Conservation (phyloP, 2,329 filamentous ascomycete genomes). For the Xylaria digitata region DNA sequence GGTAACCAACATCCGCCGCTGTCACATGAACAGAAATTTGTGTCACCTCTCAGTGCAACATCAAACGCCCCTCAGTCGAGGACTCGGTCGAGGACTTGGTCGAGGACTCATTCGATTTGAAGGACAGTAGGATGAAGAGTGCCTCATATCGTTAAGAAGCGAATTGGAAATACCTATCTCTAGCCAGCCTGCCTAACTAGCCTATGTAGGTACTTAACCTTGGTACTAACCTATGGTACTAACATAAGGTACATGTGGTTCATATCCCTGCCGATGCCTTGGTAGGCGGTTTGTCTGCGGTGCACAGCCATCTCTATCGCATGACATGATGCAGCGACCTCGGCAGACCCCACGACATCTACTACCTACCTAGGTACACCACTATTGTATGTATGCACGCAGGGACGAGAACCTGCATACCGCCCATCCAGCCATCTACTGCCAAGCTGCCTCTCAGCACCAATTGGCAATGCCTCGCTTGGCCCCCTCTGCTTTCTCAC, state of each 20-base stretch:
- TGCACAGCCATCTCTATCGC: slow-evolving; percentile 28
- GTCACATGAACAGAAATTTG: slow-evolving; percentile 18
- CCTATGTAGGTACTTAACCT: no score
- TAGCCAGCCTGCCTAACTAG: neutral
- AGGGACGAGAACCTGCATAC: slow-evolving; percentile 20
- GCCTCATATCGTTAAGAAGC: slow-evolving; percentile 5
- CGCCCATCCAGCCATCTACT: neutral
- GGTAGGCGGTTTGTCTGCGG: neutral
- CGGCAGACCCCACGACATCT: slow-evolving; percentile 33
- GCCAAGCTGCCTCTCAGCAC: slow-evolving; percentile 27
- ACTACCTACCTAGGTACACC: no score
- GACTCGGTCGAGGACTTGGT: neutral
- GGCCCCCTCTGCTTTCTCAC: slow-evolving; percentile 21
- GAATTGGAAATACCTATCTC: slow-evolving; percentile 16
- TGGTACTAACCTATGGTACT: no score
- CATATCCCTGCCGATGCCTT: no score
- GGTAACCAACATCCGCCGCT: neutral
- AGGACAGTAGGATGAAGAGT: slow-evolving; percentile 2
- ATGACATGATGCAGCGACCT: slow-evolving; percentile 26
- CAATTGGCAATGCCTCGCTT: slow-evolving; percentile 26
- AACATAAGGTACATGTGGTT: no score
- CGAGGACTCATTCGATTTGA: neutral
- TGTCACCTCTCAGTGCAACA: slow-evolving; percentile 10
- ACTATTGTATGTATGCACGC: neutral
- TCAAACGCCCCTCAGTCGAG: neutral